A percentile compares a stretch with the other conserved stretches of the same genome.
phyloP scores from a whole-genome alignment of 345 rosid species.

The Salix koriyanagi region DNA sequence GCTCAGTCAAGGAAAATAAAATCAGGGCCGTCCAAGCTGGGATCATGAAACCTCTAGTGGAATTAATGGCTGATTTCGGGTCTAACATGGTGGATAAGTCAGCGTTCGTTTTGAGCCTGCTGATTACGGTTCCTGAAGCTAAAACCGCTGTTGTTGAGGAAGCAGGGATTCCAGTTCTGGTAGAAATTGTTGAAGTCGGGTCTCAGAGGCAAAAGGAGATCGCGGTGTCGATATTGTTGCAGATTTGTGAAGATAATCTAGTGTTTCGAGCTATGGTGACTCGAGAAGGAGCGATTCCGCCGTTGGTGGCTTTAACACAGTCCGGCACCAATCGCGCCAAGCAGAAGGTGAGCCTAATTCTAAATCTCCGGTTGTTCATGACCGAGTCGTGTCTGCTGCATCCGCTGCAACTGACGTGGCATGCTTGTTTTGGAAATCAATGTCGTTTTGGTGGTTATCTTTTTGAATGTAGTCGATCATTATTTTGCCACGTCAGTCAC shows the following conservation, averaged over 20 bases:
- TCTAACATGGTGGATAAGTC: constrained; percentile 98
- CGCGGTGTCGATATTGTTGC: constrained; percentile 59
- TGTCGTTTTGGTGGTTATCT: constrained; percentile 5
- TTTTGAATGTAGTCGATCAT: neutral
- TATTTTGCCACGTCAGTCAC: constrained; percentile 37
- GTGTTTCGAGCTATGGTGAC: constrained; percentile 66
- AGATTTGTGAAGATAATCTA: constrained; percentile 65
- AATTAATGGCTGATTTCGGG: constrained; percentile 89
- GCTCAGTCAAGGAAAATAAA: constrained; percentile 80
- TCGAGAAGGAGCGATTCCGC: constrained; percentile 95
- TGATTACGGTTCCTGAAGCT: constrained; percentile 61
- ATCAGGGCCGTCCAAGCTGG: constrained; percentile 71
- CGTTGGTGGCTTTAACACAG: constrained; percentile 77
- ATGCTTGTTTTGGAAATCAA: neutral
- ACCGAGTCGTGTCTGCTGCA: neutral
- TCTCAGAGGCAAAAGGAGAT: constrained; percentile 86
- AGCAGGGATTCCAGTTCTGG: constrained; percentile 87
- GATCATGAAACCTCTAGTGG: constrained; percentile 78
- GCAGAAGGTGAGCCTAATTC: constrained; percentile 48
- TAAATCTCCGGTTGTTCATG: neutral
- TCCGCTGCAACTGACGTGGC: constrained; percentile 25
- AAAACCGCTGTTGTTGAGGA: constrained; percentile 71
- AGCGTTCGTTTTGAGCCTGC: constrained; percentile 58
- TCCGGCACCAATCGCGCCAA: constrained; percentile 85
- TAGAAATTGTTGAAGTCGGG: constrained; percentile 83